phyloP scores from a whole-genome alignment of 495 filamentous ascomycete species.

The Recurvomyces mirabilis region DNA sequence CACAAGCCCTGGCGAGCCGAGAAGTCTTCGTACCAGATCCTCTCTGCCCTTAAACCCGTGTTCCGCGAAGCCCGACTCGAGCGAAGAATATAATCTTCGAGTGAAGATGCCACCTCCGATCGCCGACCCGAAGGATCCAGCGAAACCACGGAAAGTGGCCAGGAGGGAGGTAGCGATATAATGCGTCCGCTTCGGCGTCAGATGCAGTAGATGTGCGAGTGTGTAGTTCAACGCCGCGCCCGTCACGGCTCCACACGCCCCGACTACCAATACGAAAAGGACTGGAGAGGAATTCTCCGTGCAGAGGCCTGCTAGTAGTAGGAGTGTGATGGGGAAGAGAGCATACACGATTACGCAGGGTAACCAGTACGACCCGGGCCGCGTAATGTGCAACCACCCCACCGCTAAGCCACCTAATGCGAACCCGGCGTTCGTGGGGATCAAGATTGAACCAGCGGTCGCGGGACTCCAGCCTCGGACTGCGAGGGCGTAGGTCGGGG shows the following conservation, averaged over 20 bases:
- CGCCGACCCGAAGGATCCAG: slow-evolving; percentile 62
- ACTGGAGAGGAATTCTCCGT: slow-evolving; percentile 35
- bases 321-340: slow-evolving; percentile 43
- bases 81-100: slow-evolving; percentile 42
- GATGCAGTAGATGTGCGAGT: slow-evolving; percentile 60
- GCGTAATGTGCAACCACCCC: slow-evolving; percentile 59
- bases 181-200: slow-evolving; percentile 49
- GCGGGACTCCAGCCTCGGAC: slow-evolving; percentile 55
- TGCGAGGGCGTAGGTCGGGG: slow-evolving; percentile 61
- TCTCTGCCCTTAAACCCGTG: slow-evolving; percentile 36
- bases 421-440: slow-evolving; percentile 68
- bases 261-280: slow-evolving; percentile 44
- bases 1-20: slow-evolving; percentile 59
- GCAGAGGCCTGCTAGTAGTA: slow-evolving; percentile 40
- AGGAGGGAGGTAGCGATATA: slow-evolving; percentile 61
- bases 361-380: slow-evolving; percentile 52
- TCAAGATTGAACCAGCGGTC: slow-evolving; percentile 55
- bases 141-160: slow-evolving; percentile 62
- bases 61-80: slow-evolving; percentile 48
- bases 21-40: slow-evolving; percentile 48
- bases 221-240: slow-evolving; percentile 67
- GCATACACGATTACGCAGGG: slow-evolving; percentile 43
- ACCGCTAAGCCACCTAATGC: slow-evolving; percentile 56
- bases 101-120: slow-evolving; percentile 67
- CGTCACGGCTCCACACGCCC: slow-evolving; percentile 56